A percentile compares a stretch with the other conserved stretches of the same genome.
Evolutionary conservation across 2,329 filamentous ascomycete species (phyloP).

Genomic region (Ceratocystis eucalypticola): DNA sequence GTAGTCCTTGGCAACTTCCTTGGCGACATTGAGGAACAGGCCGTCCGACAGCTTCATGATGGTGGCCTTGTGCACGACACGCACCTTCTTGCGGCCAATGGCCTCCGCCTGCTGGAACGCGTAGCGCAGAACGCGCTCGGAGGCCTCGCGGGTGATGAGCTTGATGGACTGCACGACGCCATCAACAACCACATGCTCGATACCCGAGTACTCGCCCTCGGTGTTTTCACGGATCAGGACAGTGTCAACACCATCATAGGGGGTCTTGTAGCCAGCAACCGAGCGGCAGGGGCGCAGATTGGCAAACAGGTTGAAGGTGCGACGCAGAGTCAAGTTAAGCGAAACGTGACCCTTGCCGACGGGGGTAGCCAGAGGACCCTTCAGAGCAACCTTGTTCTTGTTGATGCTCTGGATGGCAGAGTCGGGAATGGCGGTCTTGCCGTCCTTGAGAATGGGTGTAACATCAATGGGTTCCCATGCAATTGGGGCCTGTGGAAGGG

Average conservation of each 20-base stretch:
- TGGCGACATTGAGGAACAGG: slow-evolving; percentile 82
- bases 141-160: slow-evolving; percentile 91
- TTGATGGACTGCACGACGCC: slow-evolving; percentile 99
- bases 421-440: slow-evolving; percentile 88
- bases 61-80: slow-evolving; percentile 97
- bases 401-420: slow-evolving; percentile 86
- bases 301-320: slow-evolving; percentile 99
- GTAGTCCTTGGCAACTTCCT: slow-evolving; percentile 85
- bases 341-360: slow-evolving; percentile 98
- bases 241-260: slow-evolving; percentile 93
- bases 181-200: slow-evolving; percentile 95
- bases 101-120: slow-evolving; percentile 96
- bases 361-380: slow-evolving; percentile 93
- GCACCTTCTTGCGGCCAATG: slow-evolving; percentile 88
- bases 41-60: slow-evolving; percentile 99
- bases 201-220: slow-evolving; percentile 98
- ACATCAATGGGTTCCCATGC: slow-evolving; percentile 97
- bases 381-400: slow-evolving; percentile 93
- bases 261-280: slow-evolving; percentile 94
- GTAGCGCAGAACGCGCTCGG: slow-evolving; percentile 88
- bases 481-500: slow-evolving; percentile 57
- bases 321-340: slow-evolving; percentile 93
- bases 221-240: slow-evolving; percentile 99
- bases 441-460: slow-evolving; percentile 82
- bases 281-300: slow-evolving; percentile 97